These are phyloP conservation scores for Scenedesmus sp. DNA, from an alignment of 163 green algal species.

Conservation along the genomic window DNA sequence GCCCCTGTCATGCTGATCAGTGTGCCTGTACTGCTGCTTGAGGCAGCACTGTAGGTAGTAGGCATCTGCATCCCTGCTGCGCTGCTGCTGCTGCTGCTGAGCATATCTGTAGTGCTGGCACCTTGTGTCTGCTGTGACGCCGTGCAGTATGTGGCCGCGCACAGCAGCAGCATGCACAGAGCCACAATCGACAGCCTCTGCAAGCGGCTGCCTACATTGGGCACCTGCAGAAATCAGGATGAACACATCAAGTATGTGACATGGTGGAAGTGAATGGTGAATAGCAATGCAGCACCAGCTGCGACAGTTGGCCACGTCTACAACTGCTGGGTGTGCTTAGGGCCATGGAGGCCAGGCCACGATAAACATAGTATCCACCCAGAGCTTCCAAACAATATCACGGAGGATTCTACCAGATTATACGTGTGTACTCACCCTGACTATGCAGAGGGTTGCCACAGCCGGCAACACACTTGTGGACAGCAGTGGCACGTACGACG, in stretches of 20 bases:
- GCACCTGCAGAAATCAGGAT: neutral
- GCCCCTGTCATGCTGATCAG: neutral
- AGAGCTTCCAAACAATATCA: too few relatives aligned
- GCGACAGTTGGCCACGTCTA: neutral
- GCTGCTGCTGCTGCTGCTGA: constrained; percentile 11
- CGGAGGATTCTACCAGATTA: too few relatives aligned
- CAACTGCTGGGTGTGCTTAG: too few relatives aligned
- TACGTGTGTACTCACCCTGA: neutral
- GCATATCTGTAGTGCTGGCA: neutral
- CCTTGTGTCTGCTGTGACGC: neutral
- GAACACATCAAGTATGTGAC: neutral
- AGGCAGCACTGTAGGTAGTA: neutral
- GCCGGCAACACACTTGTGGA: neutral
- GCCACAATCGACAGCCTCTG: neutral
- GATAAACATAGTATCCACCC: too few relatives aligned
- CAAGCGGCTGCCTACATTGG: neutral
- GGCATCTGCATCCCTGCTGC: neutral
- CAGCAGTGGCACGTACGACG: neutral
- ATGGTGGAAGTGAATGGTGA: neutral
- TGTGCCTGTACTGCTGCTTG: neutral
- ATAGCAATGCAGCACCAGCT: neutral
- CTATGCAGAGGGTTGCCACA: constrained; percentile 15
- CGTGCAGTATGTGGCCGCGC: neutral
- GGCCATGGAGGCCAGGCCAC: too few relatives aligned
- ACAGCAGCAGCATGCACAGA: constrained; percentile 15